These are phyloP conservation scores for Simplicillium sp. DNA, from an alignment of 2,329 filamentous ascomycete genomes.

Conservation along the genomic window DNA sequence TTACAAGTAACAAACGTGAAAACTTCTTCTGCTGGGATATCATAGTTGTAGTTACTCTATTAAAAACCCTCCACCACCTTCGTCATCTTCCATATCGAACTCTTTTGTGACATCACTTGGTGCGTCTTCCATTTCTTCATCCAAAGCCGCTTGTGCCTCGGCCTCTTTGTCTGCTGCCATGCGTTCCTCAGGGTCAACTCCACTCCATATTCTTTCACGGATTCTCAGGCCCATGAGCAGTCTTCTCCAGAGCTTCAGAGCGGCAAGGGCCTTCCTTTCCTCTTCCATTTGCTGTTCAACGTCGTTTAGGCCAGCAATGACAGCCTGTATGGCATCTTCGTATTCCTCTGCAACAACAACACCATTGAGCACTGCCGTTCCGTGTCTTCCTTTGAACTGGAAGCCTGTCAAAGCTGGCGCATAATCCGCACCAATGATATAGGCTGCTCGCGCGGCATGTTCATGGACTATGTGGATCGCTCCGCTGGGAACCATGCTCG, in stretches of 20 bases:
- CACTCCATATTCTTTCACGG: conserved; percentile 59
- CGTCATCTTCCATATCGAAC: conserved; percentile 31
- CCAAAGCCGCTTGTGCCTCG: conserved; percentile 18
- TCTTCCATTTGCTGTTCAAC: conserved; percentile 54
- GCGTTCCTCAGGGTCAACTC: conserved; percentile 39
- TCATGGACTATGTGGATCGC: conserved; percentile 60
- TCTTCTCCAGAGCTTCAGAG: conserved; percentile 55
- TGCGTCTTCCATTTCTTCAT: conserved; percentile 23
- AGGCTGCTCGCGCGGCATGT: conserved; percentile 61
- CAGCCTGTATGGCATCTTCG: conserved; percentile 60
- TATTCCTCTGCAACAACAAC: conserved; percentile 66
- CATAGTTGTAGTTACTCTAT: conserved; percentile 18
- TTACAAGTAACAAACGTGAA: no score
- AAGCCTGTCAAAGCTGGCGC: conserved; percentile 88
- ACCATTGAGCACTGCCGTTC: conserved; percentile 74
- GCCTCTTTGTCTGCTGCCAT: conserved; percentile 25
- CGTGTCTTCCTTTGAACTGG: conserved; percentile 73
- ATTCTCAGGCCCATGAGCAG: conserved; percentile 73
- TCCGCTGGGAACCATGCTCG: conserved; percentile 79
- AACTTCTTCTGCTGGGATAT: no score
- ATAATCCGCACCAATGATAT: conserved; percentile 70
- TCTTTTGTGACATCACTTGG: conserved; percentile 32
- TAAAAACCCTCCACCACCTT: conserved; percentile 37
- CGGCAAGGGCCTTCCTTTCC: conserved; percentile 64
- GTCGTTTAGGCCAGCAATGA: conserved; percentile 59